Percentiles rank a stretch among this genome's conserved stretches.
Evolutionary conservation across 306 rosid genomes (phyloP).

Genomic region (Vigna radiata): DNA sequence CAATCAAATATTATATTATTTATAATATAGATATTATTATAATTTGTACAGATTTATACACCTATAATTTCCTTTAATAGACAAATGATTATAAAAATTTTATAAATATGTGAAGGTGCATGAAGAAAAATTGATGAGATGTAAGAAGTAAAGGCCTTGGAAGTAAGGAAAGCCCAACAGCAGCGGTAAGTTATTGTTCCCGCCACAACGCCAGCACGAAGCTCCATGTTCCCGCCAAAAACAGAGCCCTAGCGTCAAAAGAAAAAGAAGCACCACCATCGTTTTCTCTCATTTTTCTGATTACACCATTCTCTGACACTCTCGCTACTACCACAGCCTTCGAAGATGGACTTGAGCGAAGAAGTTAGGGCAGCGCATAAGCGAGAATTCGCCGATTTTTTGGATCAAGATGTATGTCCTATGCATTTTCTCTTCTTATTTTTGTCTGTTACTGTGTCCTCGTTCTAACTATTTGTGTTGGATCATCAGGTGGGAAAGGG

Average conservation of each 20-base stretch:
- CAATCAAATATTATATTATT: too few species aligned
- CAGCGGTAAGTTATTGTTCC: constrained; percentile 39
- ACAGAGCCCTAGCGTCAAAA: constrained; percentile 25
- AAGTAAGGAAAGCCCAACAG: neutral
- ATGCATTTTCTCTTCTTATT: neutral
- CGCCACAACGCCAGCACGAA: constrained; percentile 48
- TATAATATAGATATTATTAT: too few species aligned
- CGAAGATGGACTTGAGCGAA: constrained; percentile 82
- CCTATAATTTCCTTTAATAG: too few species aligned
- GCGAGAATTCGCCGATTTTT: constrained; percentile 85
- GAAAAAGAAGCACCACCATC: neutral
- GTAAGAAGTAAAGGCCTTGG: too few species aligned
- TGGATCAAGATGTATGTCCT: constrained; percentile 76
- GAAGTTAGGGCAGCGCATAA: constrained; percentile 92
- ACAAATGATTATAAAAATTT: too few species aligned
- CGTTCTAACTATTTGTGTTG: neutral
- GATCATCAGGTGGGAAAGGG: constrained; percentile 60
- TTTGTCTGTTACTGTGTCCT: neutral
- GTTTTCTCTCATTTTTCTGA: neutral
- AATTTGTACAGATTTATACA: too few species aligned
- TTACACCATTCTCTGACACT: neutral
- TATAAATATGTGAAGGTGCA: too few species aligned
- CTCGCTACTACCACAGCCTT: constrained; percentile 8
- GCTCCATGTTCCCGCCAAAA: constrained; percentile 68
- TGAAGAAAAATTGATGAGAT: too few species aligned